phyloP scores from a whole-genome alignment of 2,329 filamentous ascomycete genomes.

The Aspergillus alliaceus region DNA sequence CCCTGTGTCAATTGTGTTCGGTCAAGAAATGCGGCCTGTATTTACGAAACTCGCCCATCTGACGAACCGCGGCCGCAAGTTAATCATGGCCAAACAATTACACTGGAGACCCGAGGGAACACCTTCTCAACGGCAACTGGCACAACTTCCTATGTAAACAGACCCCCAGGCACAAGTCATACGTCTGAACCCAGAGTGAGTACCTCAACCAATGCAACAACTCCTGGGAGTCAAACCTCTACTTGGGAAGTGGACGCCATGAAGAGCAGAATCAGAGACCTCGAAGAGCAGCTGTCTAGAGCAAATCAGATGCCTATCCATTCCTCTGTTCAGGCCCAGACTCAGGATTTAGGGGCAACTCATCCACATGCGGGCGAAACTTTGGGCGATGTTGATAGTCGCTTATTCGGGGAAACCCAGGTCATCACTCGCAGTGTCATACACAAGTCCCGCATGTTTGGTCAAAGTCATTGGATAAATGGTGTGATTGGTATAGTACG shows the following conservation, averaged over 20 bases:
- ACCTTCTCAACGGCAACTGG: background rate
- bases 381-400: conserved; percentile 43
- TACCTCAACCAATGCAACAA: conserved; percentile 20
- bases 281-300: conserved; percentile 46
- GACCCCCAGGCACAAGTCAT: conserved; percentile 10
- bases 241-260: conserved; percentile 39
- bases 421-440: conserved; percentile 46
- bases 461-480: conserved; percentile 58
- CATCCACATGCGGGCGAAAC: too few species aligned
- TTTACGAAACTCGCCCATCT: conserved; percentile 14
- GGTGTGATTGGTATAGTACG: conserved; percentile 46
- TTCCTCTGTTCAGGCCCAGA: conserved; percentile 17
- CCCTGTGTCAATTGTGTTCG: conserved; percentile 63
- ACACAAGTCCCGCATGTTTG: conserved; percentile 58
- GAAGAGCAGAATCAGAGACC: conserved; percentile 41
- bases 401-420: conserved; percentile 29
- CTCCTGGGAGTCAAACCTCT: conserved; percentile 22
- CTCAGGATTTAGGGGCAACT: conserved; percentile 38
- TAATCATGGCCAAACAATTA: conserved; percentile 2
- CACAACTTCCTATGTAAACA: conserved; percentile 3
- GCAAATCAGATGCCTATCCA: conserved; percentile 16
- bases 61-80: conserved; percentile 4
- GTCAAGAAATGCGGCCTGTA: conserved; percentile 24
- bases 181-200: conserved; percentile 8
- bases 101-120: background rate